Percentiles rank a stretch among this genome's conserved stretches.
Conservation (phyloP, 164 flowering plant genomes). For the Brasenia schreberi region DNA sequence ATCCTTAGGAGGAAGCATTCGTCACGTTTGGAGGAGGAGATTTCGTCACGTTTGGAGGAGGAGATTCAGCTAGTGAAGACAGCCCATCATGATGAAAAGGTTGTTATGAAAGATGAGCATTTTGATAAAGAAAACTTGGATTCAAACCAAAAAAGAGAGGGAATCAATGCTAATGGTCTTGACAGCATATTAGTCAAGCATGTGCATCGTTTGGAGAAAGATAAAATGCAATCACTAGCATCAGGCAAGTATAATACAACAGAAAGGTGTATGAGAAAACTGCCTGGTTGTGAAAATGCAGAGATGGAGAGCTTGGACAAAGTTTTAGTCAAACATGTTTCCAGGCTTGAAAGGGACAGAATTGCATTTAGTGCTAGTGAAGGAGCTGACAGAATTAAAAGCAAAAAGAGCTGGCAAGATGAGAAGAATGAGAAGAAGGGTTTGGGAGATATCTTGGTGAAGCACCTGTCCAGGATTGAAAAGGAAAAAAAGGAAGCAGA, state of each 20-base stretch:
- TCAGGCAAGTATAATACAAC: constrained; percentile 10
- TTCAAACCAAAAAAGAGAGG: constrained; percentile 14
- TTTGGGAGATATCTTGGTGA: constrained; percentile 54
- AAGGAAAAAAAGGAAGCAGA: constrained; percentile 39
- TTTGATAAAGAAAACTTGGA: constrained; percentile 50
- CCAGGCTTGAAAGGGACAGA: constrained; percentile 15
- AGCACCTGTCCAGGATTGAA: constrained; percentile 51
- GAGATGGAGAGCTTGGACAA: constrained; percentile 22
- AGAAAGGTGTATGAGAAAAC: constrained; percentile 7
- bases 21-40: constrained; percentile 27
- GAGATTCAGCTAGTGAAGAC: constrained; percentile 46
- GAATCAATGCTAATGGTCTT: constrained; percentile 20
- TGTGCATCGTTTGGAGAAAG: constrained; percentile 34
- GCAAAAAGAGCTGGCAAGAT: constrained; percentile 3
- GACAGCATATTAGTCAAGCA: constrained; percentile 40
- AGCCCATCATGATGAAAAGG: constrained; percentile 1
- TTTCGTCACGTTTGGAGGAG: constrained; percentile 21
- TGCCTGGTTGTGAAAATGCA: constrained; percentile 32
- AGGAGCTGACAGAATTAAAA: constrained; percentile 4
- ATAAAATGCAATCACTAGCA: constrained; percentile 29
- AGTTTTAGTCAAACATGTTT: constrained; percentile 8
- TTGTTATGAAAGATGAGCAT: background rate
- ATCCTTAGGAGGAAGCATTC: constrained; percentile 38
- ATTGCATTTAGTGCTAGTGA: constrained; percentile 11
- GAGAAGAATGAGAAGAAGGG: constrained; percentile 20